A percentile compares a stretch with the other conserved stretches of the same genome.
Conservation (phyloP, 495 filamentous ascomycete species). For the Coniosporium apollinis region DNA sequence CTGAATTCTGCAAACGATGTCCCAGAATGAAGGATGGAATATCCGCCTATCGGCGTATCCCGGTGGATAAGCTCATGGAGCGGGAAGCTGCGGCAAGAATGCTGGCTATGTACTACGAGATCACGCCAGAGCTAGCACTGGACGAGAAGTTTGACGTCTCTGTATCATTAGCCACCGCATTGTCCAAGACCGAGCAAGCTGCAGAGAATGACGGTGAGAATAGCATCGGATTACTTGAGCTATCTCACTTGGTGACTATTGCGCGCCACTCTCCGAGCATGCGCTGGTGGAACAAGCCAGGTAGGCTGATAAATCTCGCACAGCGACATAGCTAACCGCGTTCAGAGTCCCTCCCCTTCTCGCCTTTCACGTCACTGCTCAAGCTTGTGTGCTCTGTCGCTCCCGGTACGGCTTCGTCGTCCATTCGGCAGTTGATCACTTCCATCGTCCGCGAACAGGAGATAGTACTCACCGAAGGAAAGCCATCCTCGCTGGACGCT, state of each 20-base stretch:
- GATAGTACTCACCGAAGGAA: conserved; percentile 26
- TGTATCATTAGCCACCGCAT: conserved; percentile 45
- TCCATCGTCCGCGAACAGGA: conserved; percentile 34
- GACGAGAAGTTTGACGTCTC: conserved; percentile 79
- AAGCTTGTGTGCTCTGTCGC: conserved; percentile 30
- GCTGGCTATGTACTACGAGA: conserved; percentile 61
- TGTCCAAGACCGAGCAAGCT: conserved; percentile 35
- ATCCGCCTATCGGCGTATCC: conserved; percentile 44
- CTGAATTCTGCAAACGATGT: conserved; percentile 61
- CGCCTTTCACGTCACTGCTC: conserved; percentile 48
- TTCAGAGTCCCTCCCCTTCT: conserved; percentile 26
- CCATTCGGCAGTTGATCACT: conserved; percentile 29
- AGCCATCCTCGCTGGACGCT: conserved; percentile 32
- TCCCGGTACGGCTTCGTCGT: conserved; percentile 22
- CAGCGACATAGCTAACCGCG: conserved; percentile 5
- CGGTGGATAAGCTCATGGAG: conserved; percentile 52
- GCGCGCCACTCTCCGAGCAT: conserved; percentile 61
- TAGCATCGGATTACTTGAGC: conserved; percentile 41
- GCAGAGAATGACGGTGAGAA: conserved; percentile 32
- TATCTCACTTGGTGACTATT: conserved; percentile 61
- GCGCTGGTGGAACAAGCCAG: conserved; percentile 62
- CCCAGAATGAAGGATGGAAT: conserved; percentile 66
- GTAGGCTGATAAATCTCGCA: conserved; percentile 19
- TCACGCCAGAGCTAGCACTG: conserved; percentile 62
- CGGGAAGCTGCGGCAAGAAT: conserved; percentile 61